Conservation (phyloP, 768 basidiomycete genomes). For the Melanogaster broomeanus region DNA sequence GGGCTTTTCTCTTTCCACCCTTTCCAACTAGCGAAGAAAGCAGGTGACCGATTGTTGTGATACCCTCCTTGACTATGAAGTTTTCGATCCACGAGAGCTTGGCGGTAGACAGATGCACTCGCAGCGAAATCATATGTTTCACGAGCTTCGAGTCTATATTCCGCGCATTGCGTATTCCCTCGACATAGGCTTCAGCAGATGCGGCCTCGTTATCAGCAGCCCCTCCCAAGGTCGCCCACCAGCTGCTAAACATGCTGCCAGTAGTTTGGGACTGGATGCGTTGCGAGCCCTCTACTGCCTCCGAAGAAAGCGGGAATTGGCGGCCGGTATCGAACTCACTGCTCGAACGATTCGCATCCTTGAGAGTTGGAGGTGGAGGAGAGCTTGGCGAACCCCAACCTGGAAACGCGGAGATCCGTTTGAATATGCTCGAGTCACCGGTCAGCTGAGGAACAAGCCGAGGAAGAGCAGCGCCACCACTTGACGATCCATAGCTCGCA, state of each 20-base stretch:
- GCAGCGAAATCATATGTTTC: conserved; percentile 79
- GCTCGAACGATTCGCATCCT: conserved; percentile 37
- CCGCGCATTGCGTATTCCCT: conserved; percentile 57
- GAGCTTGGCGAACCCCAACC: conserved; percentile 52
- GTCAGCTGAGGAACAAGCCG: conserved; percentile 73
- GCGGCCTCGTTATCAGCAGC: conserved; percentile 39
- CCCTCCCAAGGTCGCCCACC: conserved; percentile 73
- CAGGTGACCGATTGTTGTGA: conserved; percentile 59
- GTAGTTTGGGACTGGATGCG: conserved; percentile 65
- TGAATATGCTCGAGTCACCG: conserved; percentile 68
- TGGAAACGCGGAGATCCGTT: conserved; percentile 60
- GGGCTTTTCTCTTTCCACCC: conserved; percentile 58
- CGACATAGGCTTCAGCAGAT: conserved; percentile 64
- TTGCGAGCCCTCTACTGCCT: conserved; percentile 29
- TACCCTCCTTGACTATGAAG: conserved; percentile 65
- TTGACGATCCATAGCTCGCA: conserved; percentile 61
- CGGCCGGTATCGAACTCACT: conserved; percentile 37
- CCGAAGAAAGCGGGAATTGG: conserved; percentile 23
- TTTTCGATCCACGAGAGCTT: conserved; percentile 75
- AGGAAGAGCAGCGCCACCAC: conserved; percentile 55
- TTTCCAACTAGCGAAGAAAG: conserved; percentile 66
- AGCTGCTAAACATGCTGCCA: conserved; percentile 74
- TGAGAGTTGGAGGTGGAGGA: conserved; percentile 36
- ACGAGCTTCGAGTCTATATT: conserved; percentile 59
- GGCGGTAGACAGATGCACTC: conserved; percentile 85